Percentiles rank a stretch among this genome's conserved stretches.
These are phyloP conservation scores for Neospermospora avenae DNA, from an alignment of 2,329 filamentous ascomycete species.

Conservation along the genomic window DNA sequence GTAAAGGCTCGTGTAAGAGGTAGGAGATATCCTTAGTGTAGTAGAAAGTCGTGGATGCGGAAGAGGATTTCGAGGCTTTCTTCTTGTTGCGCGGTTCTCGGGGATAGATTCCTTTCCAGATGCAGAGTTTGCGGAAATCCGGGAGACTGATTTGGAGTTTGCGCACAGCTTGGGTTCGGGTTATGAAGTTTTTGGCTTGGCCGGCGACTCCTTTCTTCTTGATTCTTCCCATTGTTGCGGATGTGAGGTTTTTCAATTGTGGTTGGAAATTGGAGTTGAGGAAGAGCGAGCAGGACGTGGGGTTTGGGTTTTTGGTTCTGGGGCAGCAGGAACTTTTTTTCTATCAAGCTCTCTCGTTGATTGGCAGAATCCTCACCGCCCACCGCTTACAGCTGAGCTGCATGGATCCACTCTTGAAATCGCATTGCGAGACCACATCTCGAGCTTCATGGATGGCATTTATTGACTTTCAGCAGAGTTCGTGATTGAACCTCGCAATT, in stretches of 20 bases:
- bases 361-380: background rate
- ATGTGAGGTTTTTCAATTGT: slow-evolving; percentile 1
- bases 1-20: slow-evolving; percentile 90
- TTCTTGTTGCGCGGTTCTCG: slow-evolving; percentile 96
- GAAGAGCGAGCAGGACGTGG: slow-evolving; percentile 12
- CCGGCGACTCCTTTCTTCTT: slow-evolving; percentile 89
- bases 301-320: too few species aligned
- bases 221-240: slow-evolving; percentile 62
- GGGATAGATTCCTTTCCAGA: slow-evolving; percentile 99
- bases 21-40: slow-evolving; percentile 97
- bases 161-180: slow-evolving; percentile 91
- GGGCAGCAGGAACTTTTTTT: background rate
- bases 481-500: slow-evolving; percentile 24
- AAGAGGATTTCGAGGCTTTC: slow-evolving; percentile 90
- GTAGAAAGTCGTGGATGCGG: slow-evolving; percentile 87
- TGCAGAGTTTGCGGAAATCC: slow-evolving; percentile 96
- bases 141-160: slow-evolving; percentile 97
- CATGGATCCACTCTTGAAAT: background rate
- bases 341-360: background rate
- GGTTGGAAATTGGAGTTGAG: background rate
- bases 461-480: background rate
- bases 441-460: background rate
- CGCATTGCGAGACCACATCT: slow-evolving; percentile 9
- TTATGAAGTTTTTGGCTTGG: slow-evolving; percentile 97
- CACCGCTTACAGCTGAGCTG: background rate